phyloP scores from a whole-genome alignment of 2,329 filamentous ascomycete species.

The Lachnum nothofagi region DNA sequence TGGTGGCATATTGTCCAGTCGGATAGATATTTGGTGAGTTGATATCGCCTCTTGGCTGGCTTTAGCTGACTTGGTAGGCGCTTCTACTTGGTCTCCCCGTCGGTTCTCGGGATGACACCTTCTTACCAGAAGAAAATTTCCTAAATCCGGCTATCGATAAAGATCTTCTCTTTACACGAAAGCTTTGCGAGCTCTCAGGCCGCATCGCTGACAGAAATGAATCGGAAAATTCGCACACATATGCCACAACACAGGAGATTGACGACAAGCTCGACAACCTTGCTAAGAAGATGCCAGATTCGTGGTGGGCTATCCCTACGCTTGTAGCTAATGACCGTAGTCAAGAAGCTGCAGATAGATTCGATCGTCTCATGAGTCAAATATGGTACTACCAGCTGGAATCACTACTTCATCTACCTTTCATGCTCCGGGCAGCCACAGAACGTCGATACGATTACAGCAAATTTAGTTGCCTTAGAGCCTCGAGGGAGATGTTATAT shows the following conservation, averaged over 20 bases:
- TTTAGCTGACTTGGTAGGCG: constrained; percentile 9
- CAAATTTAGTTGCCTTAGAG: constrained; percentile 29
- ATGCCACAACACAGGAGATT: constrained; percentile 30
- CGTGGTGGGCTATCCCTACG: constrained; percentile 28
- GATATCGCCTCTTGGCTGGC: background rate
- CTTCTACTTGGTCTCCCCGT: constrained; percentile 27
- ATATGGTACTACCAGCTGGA: constrained; percentile 31
- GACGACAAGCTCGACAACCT: constrained; percentile 29
- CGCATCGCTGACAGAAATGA: constrained; percentile 30
- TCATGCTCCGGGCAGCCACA: constrained; percentile 31
- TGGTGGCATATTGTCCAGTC: constrained; percentile 14
- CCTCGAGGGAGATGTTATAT: constrained; percentile 27
- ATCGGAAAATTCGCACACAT: constrained; percentile 20
- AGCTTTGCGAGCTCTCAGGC: constrained; percentile 22
- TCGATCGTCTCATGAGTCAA: constrained; percentile 27
- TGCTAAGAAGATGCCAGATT: constrained; percentile 24
- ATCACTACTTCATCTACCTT: constrained; percentile 29
- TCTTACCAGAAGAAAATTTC: constrained; percentile 24
- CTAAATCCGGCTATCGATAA: constrained; percentile 22
- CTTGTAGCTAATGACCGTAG: constrained; percentile 12
- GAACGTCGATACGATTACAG: constrained; percentile 32
- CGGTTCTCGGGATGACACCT: constrained; percentile 17
- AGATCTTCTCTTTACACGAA: constrained; percentile 21
- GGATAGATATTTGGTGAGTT: constrained; percentile 14
- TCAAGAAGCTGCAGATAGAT: constrained; percentile 8